These are phyloP conservation scores for Colletotrichum plurivorum DNA, from an alignment of 2,329 filamentous ascomycete species.

Conservation along the genomic window DNA sequence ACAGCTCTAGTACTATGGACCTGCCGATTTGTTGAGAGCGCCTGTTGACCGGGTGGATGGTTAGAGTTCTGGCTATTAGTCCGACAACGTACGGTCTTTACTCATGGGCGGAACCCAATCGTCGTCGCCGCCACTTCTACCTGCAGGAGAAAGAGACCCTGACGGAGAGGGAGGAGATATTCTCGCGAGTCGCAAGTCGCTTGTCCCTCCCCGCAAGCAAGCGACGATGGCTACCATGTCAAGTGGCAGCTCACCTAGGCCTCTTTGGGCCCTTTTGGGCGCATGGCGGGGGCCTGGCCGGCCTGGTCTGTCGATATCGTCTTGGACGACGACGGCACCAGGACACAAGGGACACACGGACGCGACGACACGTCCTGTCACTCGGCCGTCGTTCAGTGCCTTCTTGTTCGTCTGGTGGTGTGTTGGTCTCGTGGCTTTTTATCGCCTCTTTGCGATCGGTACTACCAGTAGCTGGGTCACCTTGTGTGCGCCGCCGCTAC, in stretches of 20 bases:
- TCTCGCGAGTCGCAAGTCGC: too few relatives aligned
- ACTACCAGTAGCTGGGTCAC: too few relatives aligned
- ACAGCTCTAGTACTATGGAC: constrained; percentile 1
- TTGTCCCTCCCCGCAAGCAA: constrained; percentile 31
- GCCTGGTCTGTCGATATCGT: constrained; percentile 20
- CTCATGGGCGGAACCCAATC: too few relatives aligned
- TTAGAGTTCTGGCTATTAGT: constrained; percentile 3
- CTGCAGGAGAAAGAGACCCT: too few relatives aligned
- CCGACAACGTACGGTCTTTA: not conserved
- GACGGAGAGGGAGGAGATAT: not conserved
- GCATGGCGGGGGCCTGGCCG: constrained; percentile 19
- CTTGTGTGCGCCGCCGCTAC: too few relatives aligned
- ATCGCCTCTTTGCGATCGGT: too few relatives aligned
- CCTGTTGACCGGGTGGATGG: constrained; percentile 3
- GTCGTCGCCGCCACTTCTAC: too few relatives aligned
- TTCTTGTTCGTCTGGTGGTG: constrained; percentile 2
- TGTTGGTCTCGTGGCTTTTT: constrained; percentile 17
- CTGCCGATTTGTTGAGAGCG: not conserved
- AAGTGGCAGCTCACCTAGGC: too few relatives aligned
- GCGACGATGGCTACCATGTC: constrained; percentile 20
- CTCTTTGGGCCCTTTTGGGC: constrained; percentile 16
- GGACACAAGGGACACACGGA: constrained; percentile 11
- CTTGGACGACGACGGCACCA: constrained; percentile 5
- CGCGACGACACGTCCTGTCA: constrained; percentile 22
- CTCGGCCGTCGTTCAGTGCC: not conserved